phyloP scores from a whole-genome alignment of 306 rosid genomes.

The Alnus rubra region DNA sequence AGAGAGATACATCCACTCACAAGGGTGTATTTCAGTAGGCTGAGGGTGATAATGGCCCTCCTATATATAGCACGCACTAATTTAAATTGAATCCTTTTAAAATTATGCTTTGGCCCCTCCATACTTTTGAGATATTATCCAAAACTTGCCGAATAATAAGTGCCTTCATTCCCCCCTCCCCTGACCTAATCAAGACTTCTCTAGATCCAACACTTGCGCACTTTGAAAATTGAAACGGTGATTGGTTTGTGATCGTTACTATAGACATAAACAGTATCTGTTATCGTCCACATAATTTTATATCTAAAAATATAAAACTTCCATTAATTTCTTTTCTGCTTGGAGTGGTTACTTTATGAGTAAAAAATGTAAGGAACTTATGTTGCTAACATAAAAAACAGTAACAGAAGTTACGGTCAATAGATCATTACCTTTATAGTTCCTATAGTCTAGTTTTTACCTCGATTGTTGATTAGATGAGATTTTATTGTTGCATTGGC shows the following conservation, averaged over 20 bases:
- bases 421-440: neutral
- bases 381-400: neutral
- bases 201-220: too few species aligned
- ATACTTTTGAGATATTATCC: neutral
- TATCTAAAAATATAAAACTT: neutral
- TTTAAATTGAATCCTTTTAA: neutral
- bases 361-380: neutral
- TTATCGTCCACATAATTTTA: neutral
- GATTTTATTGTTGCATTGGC: constrained; percentile 27
- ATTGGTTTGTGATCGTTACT: neutral
- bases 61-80: neutral
- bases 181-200: too few species aligned
- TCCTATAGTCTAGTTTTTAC: neutral
- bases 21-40: neutral
- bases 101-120: neutral
- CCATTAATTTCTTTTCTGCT: neutral
- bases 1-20: neutral
- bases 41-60: neutral
- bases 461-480: constrained; percentile 2
- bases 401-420: neutral
- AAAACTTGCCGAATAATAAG: neutral
- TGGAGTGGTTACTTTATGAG: neutral
- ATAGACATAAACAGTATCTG: too few species aligned
- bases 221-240: neutral
- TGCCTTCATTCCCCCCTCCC: neutral